Base-by-base conservation (phyloP, 208 protist species). In the Leishmania tropica region DNA sequence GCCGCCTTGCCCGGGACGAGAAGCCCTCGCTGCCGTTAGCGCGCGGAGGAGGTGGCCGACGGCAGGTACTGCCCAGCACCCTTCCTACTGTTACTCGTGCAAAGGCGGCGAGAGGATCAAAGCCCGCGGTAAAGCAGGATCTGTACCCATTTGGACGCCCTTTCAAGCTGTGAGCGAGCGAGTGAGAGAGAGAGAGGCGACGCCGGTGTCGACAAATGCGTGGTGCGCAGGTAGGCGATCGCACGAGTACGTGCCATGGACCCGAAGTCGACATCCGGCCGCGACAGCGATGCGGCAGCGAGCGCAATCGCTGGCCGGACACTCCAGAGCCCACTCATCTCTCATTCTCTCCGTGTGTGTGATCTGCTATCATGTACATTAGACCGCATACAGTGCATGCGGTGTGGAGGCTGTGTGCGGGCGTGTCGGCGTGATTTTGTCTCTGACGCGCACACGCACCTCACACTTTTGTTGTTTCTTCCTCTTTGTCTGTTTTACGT, bases 1-100 rank as follows among this genome's bases (percentile, higher is more conserved):
- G 68, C 68, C 87, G 82, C 54, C 72, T 70, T 60, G 80, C 35
- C 51, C 37, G 68, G 56, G 78, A 85, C 64, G 58, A 76, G 64
- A 58, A 51, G 11, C 37, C 48, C 35, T 37, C 73, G 40, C 37
- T 31, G n/a, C 13, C 56, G 15, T 15, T 56, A 42, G 13, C 40
- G 37, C 47, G 64, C 37, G 15, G n/a, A 19, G 54, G 5, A 40
- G 35, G 28, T 64, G 35, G 40, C 28, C 78, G 56, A 1, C 53
- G 65, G 67, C 15, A 24, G 13, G 54, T 45, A 11, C 42, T 2
- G 40, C n/a, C 31, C 15, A 17, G 42, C 7, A 11, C 47, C 13
- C 5, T 58, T n/a, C 47, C 76, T 11, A 10, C 28, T 24, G 54
- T 68, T 58, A 31, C 31, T 19, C 56, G 21, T 17, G 53, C 37